Conservation (phyloP, 1,284 basidiomycete species). For the Ustilago tritici region DNA sequence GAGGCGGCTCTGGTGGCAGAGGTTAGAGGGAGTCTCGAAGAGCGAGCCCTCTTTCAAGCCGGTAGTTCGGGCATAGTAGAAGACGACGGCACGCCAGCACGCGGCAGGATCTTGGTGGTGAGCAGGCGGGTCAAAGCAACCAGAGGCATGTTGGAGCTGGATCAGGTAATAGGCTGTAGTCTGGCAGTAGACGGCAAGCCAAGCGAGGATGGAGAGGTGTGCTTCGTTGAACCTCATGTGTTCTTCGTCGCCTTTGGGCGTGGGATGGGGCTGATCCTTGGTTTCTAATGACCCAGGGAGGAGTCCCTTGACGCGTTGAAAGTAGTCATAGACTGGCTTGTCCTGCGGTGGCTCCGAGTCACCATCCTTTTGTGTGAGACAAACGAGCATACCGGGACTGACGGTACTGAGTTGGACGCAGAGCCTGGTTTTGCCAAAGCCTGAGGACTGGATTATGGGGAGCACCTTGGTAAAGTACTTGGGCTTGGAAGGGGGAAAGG, state of each 20-base stretch:
- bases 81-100: constrained; percentile 1
- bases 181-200: constrained; percentile 9
- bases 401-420: constrained; percentile 5
- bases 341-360: constrained; percentile 5
- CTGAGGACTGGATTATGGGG: neutral
- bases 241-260: no score
- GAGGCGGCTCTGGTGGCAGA: neutral
- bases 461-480: constrained; percentile 1
- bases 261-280: no score
- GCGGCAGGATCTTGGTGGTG: neutral
- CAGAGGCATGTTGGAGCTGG: neutral
- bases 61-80: neutral
- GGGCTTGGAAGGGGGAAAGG: neutral
- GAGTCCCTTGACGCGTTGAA: neutral
- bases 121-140: constrained; percentile 1
- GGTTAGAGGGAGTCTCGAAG: neutral
- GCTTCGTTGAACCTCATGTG: neutral
- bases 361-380: neutral
- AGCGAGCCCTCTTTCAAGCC: neutral
- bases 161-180: constrained; percentile 1
- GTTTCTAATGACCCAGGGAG: neutral
- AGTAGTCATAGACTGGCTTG: neutral
- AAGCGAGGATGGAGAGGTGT: constrained; percentile 5
- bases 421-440: constrained; percentile 3
- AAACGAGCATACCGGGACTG: constrained; percentile 4